Evolutionary conservation across 1,139 yeast species (phyloP), one percentile per base, ranked within the genome.

Genomic region (Kodamaea sp.): DNA sequence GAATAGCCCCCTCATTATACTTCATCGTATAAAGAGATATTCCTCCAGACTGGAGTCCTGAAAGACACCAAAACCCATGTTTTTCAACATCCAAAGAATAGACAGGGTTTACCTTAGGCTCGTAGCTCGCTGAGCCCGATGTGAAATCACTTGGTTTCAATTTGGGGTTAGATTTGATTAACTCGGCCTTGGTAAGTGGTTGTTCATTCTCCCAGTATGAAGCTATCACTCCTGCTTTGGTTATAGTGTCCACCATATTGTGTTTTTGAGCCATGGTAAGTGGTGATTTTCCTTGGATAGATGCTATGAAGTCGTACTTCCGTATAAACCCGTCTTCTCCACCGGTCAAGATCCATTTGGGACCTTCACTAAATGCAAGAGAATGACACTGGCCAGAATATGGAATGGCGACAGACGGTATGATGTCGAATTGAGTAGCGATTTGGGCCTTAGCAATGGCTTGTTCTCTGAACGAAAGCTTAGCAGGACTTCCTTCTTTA

Each of bases 181-280:
- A 45, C 39, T 70, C 61, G 11, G 56, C 53, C 42, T 60, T 62
- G 19, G 76, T 64, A 38, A 78, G 66, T 0, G 96, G 96, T 52
- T 88, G 86, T 59, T 90, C 98, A 57, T 92, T 94, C 53, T 90
- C 97, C 97, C 97, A 92, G 61, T 88, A 92, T 0, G 95, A 83
- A 21, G 76, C 61, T 10, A 90, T 63, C 2, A 87, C 83, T 4
- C 97, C 98, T 0, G 92, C 92, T 48, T 80, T 83, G 15, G 85
- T 76, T 24, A 92, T 77, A 0, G 95, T 77, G 55, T 92, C 99
- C 12, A 88, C 89, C 39, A 88, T 67, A 32, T 88, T 86, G 57
- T 92, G 98, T 50, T 79, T 79, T 57, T 92, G 98, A 2, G 96
- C 90, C 50, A 89, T 86, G 0, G 98, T 92, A 37, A 92, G 65